Conservation (phyloP, 441 rosid species). For the Erodium texanum region DNA sequence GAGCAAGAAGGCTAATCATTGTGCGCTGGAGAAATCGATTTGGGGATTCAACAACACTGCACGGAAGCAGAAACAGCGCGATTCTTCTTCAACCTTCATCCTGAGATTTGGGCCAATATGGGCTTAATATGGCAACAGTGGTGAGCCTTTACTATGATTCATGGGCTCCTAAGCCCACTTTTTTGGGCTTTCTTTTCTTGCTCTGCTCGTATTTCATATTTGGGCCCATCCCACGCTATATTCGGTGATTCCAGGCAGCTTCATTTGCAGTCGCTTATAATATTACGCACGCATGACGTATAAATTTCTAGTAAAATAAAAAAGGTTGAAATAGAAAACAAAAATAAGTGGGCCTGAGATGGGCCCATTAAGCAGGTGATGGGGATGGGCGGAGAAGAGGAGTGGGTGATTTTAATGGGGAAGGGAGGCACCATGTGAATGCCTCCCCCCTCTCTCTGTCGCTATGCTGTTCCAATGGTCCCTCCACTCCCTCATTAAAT, state of each 20-base stretch:
- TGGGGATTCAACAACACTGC: neutral
- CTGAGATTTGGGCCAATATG: neutral
- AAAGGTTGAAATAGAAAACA: neutral
- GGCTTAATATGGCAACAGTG: neutral
- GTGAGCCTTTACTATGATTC: neutral
- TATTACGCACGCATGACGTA: too few relatives aligned
- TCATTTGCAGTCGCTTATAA: too few relatives aligned
- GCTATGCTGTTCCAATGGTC: constrained; percentile 1
- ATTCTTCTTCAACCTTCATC: neutral
- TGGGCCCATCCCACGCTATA: too few relatives aligned
- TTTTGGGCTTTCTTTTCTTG: neutral
- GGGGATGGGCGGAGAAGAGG: neutral
- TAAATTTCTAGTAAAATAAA: too few relatives aligned
- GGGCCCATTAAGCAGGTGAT: neutral
- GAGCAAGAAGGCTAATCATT: constrained; percentile 64
- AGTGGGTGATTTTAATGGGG: neutral
- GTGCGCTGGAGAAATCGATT: constrained; percentile 2
- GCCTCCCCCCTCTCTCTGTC: constrained; percentile 2
- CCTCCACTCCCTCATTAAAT: neutral
- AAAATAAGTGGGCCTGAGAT: neutral
- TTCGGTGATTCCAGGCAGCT: too few relatives aligned
- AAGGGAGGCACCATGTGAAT: constrained; percentile 8
- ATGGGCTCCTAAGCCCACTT: neutral
- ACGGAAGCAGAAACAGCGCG: neutral
- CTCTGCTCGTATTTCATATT: neutral